A percentile compares a stretch with the other conserved stretches of the same genome.
Evolutionary conservation across 352 stramenopile species (phyloP).

Genomic region (Thalassiosira allenii): DNA sequence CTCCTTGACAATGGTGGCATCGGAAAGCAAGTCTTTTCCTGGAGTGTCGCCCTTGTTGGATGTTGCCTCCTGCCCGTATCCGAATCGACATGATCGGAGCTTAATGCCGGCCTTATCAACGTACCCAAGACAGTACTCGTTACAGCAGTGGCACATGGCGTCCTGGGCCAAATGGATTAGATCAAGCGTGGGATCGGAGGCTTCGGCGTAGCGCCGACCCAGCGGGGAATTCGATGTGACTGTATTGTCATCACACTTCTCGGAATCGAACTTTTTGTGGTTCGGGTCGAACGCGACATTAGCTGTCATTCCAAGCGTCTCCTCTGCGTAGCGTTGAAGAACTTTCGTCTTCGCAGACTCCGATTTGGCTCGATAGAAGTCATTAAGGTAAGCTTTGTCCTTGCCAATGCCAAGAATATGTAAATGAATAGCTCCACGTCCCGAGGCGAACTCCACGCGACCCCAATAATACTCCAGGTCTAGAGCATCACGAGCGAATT

Average conservation of each 20-base stretch:
- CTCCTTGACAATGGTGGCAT: constrained; percentile 11
- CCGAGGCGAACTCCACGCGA: constrained; percentile 45
- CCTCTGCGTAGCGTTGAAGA: constrained; percentile 26
- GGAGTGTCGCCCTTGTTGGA: constrained; percentile 24
- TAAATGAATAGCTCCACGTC: constrained; percentile 44
- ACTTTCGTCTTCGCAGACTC: constrained; percentile 20
- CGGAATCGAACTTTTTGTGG: neutral
- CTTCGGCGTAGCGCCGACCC: neutral
- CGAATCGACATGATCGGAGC: neutral
- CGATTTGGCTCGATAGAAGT: constrained; percentile 33
- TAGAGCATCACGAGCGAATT: constrained; percentile 23
- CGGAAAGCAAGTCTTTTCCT: neutral
- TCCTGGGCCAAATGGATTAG: constrained; percentile 14
- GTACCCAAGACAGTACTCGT: constrained; percentile 22
- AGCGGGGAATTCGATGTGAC: neutral
- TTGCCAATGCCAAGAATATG: constrained; percentile 48
- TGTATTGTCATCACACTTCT: neutral
- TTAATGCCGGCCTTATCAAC: constrained; percentile 12
- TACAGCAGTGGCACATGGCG: constrained; percentile 28
- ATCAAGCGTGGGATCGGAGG: constrained; percentile 10
- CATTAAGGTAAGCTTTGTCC: constrained; percentile 30
- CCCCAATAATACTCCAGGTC: constrained; percentile 46
- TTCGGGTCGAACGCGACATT: constrained; percentile 4
- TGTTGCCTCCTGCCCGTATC: constrained; percentile 1
- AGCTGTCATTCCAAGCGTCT: constrained; percentile 30